A percentile compares a stretch with the other conserved stretches of the same genome.
Conservation (phyloP, 2,329 filamentous ascomycete genomes). For the Ophiostoma triangulosporum region DNA sequence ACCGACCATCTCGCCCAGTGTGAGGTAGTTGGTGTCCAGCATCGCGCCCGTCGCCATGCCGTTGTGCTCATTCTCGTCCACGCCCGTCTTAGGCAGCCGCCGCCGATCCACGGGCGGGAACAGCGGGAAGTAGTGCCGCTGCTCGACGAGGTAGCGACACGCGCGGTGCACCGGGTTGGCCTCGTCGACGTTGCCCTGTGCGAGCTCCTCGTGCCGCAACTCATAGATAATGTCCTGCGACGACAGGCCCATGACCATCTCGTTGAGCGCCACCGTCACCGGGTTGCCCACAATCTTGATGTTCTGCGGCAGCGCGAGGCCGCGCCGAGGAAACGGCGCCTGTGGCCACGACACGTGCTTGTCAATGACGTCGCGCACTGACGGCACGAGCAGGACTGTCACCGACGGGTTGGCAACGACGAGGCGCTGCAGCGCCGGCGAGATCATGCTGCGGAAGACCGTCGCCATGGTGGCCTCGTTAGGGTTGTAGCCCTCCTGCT, state of each 20-base stretch:
- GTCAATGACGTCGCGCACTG: conserved; percentile 65
- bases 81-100: conserved; percentile 51
- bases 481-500: conserved; percentile 38
- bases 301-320: conserved; percentile 66
- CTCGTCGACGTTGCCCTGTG: conserved; percentile 38
- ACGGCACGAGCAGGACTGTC: conserved; percentile 72
- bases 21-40: conserved; percentile 72
- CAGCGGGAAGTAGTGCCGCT: conserved; percentile 80
- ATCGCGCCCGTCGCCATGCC: conserved; percentile 57
- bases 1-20: conserved; percentile 81
- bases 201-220: conserved; percentile 59
- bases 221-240: conserved; percentile 77
- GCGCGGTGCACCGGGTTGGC: conserved; percentile 56
- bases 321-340: conserved; percentile 48
- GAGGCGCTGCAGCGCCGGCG: conserved; percentile 58
- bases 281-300: conserved; percentile 76
- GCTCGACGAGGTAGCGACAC: conserved; percentile 68
- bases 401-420: conserved; percentile 57
- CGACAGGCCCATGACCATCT: conserved; percentile 67
- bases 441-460: conserved; percentile 70
- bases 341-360: conserved; percentile 78
- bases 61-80: conserved; percentile 42
- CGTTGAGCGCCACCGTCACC: conserved; percentile 79
- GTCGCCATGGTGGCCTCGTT: conserved; percentile 71
- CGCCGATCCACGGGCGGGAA: conserved; percentile 67